Evolutionary conservation across 768 basidiomycete species (phyloP).

Genomic region (Podaxis sp.): DNA sequence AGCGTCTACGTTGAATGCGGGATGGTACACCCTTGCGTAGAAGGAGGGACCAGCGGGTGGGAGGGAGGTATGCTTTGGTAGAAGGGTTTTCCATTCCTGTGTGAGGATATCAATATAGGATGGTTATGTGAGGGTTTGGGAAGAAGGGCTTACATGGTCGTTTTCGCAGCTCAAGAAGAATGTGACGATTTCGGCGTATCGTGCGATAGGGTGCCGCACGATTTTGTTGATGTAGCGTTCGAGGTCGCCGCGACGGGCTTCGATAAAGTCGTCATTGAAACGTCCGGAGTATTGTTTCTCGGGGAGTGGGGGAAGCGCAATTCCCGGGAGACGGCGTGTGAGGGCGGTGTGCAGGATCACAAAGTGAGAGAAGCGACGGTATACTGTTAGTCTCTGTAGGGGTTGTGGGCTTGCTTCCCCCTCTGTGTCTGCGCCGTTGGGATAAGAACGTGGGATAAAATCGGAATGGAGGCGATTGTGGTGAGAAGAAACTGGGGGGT

Average conservation of each 20-base stretch:
- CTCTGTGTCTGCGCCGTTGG: conserved; percentile 13
- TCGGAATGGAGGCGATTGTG: conserved; percentile 13
- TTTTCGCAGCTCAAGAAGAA: conserved; percentile 77
- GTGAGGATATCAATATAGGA: conserved; percentile 1
- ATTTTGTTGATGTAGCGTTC: conserved; percentile 72
- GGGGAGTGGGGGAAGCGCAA: conserved; percentile 77
- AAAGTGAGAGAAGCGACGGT: conserved; percentile 84
- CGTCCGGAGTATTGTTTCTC: conserved; percentile 83
- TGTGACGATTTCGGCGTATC: conserved; percentile 75
- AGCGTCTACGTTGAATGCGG: conserved; percentile 76
- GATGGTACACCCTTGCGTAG: conserved; percentile 78
- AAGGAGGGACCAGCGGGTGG: conserved; percentile 72
- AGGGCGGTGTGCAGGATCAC: conserved; percentile 72
- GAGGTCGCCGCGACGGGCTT: conserved; percentile 75
- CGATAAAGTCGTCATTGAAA: conserved; percentile 78
- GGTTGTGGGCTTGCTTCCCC: conserved; percentile 22
- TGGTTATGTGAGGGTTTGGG: background rate
- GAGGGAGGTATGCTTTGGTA: conserved; percentile 55
- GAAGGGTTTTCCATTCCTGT: conserved; percentile 69
- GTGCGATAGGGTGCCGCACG: conserved; percentile 69
- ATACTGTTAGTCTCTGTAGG: conserved; percentile 63
- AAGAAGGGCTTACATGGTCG: conserved; percentile 51
- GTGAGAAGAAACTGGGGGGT: background rate
- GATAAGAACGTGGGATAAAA: conserved; percentile 12
- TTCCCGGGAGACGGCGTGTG: conserved; percentile 62